Evolutionary conservation across 1,284 basidiomycete species (phyloP), one percentile per base, ranked within the genome.

Genomic region (Laetiporus sulphureus): DNA sequence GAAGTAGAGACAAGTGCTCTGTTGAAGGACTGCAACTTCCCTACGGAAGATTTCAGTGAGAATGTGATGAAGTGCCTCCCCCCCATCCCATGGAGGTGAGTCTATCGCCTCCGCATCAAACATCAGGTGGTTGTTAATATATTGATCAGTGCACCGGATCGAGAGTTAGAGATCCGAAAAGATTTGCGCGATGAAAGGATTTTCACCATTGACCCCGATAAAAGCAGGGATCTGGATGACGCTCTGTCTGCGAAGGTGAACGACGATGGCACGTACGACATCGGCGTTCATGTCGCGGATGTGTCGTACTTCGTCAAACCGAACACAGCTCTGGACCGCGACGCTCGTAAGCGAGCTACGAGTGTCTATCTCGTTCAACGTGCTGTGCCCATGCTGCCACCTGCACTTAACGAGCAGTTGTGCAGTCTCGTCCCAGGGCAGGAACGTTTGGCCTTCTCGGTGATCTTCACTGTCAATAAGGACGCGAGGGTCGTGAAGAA

Each of bases 11-110:
- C 95, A 1, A 93, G 91, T 52, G 96, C 96, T 11, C 70, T 99
- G 45, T 75, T 99, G 52, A 98, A 98, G 65, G 95, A 99, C 63
- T 96, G 92, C 72, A 97, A 98, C 65, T 94, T 94, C 79, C 91
- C 91, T 1, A 90, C 89, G 0, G 91, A 95, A 61, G 91, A 95
- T 50, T 94, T 94, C 62, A 77, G 83, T 12, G 91, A 94, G 36
- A 88, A 88, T 55, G 93, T 96, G n/a, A 65, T 93, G 55, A 97
- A 97, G 64, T 97, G 94, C 60, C 68, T 99, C 23, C 96, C 96
- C 22, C 92, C 95, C 29, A 73, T 88, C 45, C 93, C 94, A 7
- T 98, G 92, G 92, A 79, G 73, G 88, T 90, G 62, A 15, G 32
- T 13, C 6, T 24, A 15, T 12, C 8, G 8, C 8, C 8, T 5